A percentile compares a stretch with the other conserved stretches of the same genome.
phyloP scores from a whole-genome alignment of 345 rosid genomes.

The Anacardium occidentale region DNA sequence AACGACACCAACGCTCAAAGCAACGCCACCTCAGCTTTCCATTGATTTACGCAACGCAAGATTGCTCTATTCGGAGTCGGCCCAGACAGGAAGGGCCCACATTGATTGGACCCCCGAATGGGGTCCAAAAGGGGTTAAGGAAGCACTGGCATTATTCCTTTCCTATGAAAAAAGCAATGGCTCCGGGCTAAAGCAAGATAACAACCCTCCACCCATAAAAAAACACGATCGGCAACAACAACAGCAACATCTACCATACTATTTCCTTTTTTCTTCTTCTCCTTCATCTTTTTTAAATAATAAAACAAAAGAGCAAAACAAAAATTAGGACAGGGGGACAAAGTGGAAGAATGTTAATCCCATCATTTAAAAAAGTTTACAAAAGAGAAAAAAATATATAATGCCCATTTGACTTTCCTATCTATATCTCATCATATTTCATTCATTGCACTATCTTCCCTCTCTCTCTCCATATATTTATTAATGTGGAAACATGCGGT shows the following conservation, averaged over 20 bases:
- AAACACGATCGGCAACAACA: too few relatives aligned
- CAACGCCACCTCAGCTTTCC: constrained; percentile 39
- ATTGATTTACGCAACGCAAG: constrained; percentile 45
- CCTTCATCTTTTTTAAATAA: not conserved
- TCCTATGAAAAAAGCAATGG: constrained; percentile 54
- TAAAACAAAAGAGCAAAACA: not conserved
- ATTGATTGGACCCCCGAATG: constrained; percentile 37
- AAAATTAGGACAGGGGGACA: constrained; percentile 50
- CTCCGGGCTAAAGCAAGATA: constrained; percentile 33
- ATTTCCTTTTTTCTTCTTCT: too few relatives aligned
- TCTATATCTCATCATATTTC: constrained; percentile 44
- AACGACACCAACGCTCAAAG: constrained; percentile 41
- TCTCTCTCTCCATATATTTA: not conserved
- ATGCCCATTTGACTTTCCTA: constrained; percentile 58
- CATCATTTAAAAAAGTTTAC: constrained; percentile 63
- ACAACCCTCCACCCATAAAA: constrained; percentile 36
- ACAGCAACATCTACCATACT: not conserved
- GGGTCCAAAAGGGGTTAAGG: constrained; percentile 45
- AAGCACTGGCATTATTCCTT: constrained; percentile 53
- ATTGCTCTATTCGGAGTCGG: constrained; percentile 10
- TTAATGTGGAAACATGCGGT: not conserved
- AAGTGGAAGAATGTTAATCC: constrained; percentile 96
- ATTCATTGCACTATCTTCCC: constrained; percentile 41
- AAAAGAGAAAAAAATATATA: constrained; percentile 20
- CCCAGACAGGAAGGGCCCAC: constrained; percentile 47